Evolutionary conservation across 805 yeast genomes (phyloP).

Genomic region (Candida berthetii): DNA sequence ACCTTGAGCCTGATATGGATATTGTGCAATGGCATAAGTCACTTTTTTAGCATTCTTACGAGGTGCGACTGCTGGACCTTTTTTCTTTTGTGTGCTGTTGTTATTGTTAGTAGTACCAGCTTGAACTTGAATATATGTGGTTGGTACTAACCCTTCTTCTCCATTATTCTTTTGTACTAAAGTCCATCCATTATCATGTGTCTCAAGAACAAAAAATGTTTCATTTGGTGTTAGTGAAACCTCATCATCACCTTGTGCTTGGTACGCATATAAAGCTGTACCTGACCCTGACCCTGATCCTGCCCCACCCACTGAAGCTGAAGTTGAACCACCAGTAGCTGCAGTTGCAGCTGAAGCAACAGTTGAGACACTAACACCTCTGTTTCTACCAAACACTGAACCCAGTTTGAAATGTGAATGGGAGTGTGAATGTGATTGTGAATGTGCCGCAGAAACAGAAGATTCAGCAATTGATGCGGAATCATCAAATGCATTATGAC

Average conservation of each 20-base stretch:
- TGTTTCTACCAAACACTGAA: not conserved
- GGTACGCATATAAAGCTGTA: slow-evolving; percentile 48
- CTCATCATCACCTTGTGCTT: slow-evolving; percentile 63
- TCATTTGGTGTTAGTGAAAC: slow-evolving; percentile 55
- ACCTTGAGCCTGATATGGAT: slow-evolving; percentile 72
- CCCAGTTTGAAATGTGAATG: no score
- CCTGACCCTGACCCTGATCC: slow-evolving; percentile 13
- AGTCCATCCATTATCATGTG: slow-evolving; percentile 89
- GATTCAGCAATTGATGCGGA: slow-evolving; percentile 3
- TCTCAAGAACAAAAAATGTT: slow-evolving; percentile 39
- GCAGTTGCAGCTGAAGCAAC: slow-evolving; percentile 26
- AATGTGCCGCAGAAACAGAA: slow-evolving; percentile 11
- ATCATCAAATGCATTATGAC: slow-evolving; percentile 12
- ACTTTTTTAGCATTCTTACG: slow-evolving; percentile 64
- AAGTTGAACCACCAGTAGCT: slow-evolving; percentile 6
- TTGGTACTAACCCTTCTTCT: slow-evolving; percentile 71
- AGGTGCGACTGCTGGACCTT: slow-evolving; percentile 81
- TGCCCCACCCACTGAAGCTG: no score
- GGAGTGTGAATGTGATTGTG: slow-evolving; percentile 4
- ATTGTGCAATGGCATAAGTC: slow-evolving; percentile 60
- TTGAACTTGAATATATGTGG: slow-evolving; percentile 20
- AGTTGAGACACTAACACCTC: slow-evolving; percentile 15
- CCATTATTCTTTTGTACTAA: slow-evolving; percentile 39
- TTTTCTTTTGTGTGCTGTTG: slow-evolving; percentile 27
- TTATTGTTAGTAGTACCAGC: slow-evolving; percentile 9